Conservation (phyloP, 129 eudicot species). For the Flaveria bidentis region DNA sequence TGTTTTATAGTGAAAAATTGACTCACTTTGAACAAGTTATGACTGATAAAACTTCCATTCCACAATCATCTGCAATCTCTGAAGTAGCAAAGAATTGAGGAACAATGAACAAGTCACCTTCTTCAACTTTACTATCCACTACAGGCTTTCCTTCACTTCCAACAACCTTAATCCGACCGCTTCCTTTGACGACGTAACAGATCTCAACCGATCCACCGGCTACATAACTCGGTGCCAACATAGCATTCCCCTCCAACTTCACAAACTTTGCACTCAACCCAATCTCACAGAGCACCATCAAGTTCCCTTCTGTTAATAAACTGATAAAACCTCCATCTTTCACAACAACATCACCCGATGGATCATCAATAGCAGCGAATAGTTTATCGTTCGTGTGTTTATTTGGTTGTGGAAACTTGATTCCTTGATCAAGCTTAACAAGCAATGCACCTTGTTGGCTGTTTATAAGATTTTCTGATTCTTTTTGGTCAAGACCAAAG, state of each 20-base stretch:
- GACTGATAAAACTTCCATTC: constrained; percentile 51
- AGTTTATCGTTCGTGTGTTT: not conserved
- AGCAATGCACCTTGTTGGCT: constrained; percentile 38
- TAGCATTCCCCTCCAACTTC: constrained; percentile 40
- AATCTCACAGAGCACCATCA: constrained; percentile 39
- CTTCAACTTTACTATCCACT: constrained; percentile 41
- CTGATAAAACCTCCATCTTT: constrained; percentile 28
- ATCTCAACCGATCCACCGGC: constrained; percentile 38
- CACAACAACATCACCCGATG: not conserved
- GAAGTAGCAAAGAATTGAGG: constrained; percentile 51
- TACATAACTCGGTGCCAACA: constrained; percentile 43
- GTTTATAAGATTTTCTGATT: constrained; percentile 22
- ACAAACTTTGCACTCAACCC: constrained; percentile 46
- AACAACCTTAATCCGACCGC: constrained; percentile 52
- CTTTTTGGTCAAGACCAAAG: constrained; percentile 26
- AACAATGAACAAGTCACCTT: constrained; percentile 51
- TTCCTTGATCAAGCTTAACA: constrained; percentile 33
- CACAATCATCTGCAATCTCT: constrained; percentile 40
- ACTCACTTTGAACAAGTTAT: constrained; percentile 55
- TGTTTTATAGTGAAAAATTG: too few relatives aligned
- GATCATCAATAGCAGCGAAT: constrained; percentile 16
- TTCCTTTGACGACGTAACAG: constrained; percentile 44
- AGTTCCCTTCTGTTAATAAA: constrained; percentile 29
- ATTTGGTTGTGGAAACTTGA: constrained; percentile 37
- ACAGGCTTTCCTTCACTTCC: constrained; percentile 43